A percentile compares a stretch with the other conserved stretches of the same genome.
phyloP scores from a whole-genome alignment of 179 eudicot species.

The Beta corolliflora region DNA sequence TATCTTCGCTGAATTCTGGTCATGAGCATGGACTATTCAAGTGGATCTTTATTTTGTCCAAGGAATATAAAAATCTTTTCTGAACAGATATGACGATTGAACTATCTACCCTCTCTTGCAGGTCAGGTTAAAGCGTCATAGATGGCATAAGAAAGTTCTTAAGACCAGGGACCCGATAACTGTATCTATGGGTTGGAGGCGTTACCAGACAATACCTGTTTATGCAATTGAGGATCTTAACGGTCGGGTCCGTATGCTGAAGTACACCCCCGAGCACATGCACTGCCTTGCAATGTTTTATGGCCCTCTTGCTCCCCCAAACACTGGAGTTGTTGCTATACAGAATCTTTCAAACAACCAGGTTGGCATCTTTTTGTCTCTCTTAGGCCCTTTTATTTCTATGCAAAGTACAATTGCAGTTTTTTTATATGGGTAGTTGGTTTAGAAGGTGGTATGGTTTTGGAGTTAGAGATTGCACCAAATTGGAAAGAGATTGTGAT shows the following conservation, averaged over 20 bases:
- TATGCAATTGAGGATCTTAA: conserved; percentile 88
- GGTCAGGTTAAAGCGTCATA: conserved; percentile 85
- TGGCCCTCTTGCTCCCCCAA: conserved; percentile 98
- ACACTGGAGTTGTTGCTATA: conserved; percentile 85
- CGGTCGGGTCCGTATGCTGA: conserved; percentile 90
- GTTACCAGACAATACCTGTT: conserved; percentile 85
- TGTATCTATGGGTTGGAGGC: conserved; percentile 96
- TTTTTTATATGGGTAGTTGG: background rate
- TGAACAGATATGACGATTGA: background rate
- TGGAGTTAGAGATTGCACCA: background rate
- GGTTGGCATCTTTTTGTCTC: conserved; percentile 42
- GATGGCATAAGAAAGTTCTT: conserved; percentile 96
- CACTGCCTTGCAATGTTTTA: conserved; percentile 98
- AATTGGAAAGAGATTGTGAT: background rate
- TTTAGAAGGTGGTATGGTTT: background rate
- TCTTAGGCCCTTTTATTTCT: background rate
- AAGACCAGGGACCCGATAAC: conserved; percentile 91
- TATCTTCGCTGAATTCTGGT: background rate
- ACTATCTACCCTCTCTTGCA: conserved; percentile 31
- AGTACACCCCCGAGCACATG: conserved; percentile 98
- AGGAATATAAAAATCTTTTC: background rate
- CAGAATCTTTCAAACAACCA: conserved; percentile 78
- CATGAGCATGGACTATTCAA: background rate
- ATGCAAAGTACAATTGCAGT: too few relatives aligned
- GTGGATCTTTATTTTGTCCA: background rate